Base-by-base conservation (phyloP, 352 stramenopile species). In the Plasmopara halstedii region DNA sequence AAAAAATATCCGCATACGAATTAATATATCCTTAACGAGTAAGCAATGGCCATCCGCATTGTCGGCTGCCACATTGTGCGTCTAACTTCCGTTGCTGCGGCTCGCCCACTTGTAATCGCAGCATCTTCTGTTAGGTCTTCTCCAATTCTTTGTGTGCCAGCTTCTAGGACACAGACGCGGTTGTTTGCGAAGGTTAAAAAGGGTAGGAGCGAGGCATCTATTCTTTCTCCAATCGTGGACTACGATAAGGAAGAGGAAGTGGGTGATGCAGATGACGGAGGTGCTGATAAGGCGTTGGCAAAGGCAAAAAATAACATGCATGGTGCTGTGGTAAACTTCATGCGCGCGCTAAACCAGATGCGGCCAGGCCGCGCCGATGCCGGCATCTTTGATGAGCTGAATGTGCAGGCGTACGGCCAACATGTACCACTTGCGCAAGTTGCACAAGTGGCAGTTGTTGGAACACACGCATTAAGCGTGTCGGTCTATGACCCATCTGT, bases 291-390 rank as follows among this genome's bases (percentile, higher is more conserved):
- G 22, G 58, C 63, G 22, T 50, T 86, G 31, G 58, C 68, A 4
- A 85, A 77, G 56, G 75, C 74, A 34, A 75, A 67, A 27, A 92
- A 87, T 58, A 87, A 87, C 58, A 92, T 92, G 81, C 59, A 67
- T 14, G 81, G 81, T 23, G 81, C 69, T 6, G 73, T 92, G 33
- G 58, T 85, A 19, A 85, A 77, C 58, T 87, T 88, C 57, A 88
- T 68, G 48, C 79, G 77, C 27, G 54, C 67, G 45, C 56, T 92
- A 34, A 65, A 52, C 35, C 75, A 88, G 56, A 92, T 92, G 77
- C 81, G 81, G 3, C 77, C 81, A 9, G 78, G 81, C 31, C 75
- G 76, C 37, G 77, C 81, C 14, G 78, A 92, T 46, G 81, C 75
- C 20, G 77, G 81, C 20, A 85, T 89, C 59, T 88, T 92, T 34